Base-by-base conservation (phyloP, 805 yeast species). In the Suhomyces emberorum region DNA sequence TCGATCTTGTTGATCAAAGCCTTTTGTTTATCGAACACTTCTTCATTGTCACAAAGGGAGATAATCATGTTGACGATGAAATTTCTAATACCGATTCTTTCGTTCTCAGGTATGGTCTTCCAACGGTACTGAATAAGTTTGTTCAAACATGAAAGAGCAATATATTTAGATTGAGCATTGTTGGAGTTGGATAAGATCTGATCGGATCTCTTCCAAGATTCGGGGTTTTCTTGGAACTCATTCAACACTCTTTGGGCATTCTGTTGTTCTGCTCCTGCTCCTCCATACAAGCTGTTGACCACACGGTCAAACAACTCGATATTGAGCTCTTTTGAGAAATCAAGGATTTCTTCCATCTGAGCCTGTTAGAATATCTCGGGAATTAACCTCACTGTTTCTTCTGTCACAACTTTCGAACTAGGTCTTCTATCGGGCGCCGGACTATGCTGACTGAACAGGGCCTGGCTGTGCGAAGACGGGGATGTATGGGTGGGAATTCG, bases 141-240 rank as follows among this genome's bases (percentile, higher is more conserved):
- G 64, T 93, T 96, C 52, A 93, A 70, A 42, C 93, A 85, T 16
- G 95, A 80, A 39, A 93, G 70, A 7, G 96, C 98, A 59, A 93
- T 83, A 61, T 84, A 91, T 64, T 93, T 93, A 21, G 95, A 75
- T 62, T 93, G 96, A 26, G 96, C 72, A 57, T 88, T 84, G 33
- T 69, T 65, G 3, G 95, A 80, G 44, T 69, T 72, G 48, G 89
- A 88, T 46, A 93, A 72, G 42, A 93, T 89, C 59, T 83, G 79
- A 53, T 91, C 98, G 22, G 95, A 93, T 38, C 84, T 77, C 48
- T 84, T 87, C 99, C 99, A 93, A 17, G 97, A 83, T 51, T 91
- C 96, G 3, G 93, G 95, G 59, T 88, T 84, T 44, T 88, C 95
- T 62, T 93, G 96, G 59, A 93, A 89, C 62, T 79, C 77, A 15